Evolutionary conservation across 768 basidiomycete species (phyloP), one percentile per base, ranked within the genome.

Genomic region (Pholiota molesta): DNA sequence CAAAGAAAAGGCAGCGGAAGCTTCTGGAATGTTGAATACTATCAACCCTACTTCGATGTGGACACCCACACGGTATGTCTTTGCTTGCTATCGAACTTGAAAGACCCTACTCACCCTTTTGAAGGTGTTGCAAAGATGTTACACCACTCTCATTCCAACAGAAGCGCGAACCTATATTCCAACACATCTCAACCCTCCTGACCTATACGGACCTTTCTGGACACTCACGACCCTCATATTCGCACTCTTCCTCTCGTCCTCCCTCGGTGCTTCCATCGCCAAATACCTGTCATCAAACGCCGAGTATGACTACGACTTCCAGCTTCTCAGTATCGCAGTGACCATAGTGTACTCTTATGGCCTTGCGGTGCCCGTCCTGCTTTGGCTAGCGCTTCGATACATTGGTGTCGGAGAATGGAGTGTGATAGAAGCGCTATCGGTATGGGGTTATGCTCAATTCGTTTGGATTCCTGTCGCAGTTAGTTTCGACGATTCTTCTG

Each of bases 161-260:
- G 83, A 87, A 31, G 76, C 85, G 3, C 62, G 61, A 4, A 82
- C 84, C 45, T 93, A 86, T 70, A 80, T 86, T 55, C 79, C 86
- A 5, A 82, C 83, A 13, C 85, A 89, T 62, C 81, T 89, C 35
- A 83, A 80, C 57, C 90, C 90, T 45, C 81, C 88, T 44, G 91
- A 93, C 72, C 84, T 93, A 42, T 91, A 92, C 72, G 96, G 96
- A 0, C 95, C 97, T 1, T 98, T 99, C 79, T 99, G 97, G 97
- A 94, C 96, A 0, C 84, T 97, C 39, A 97, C 95, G 1, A 99
- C 97, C 0, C 86, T 99, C 64, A 90, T 97, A 47, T 94, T 99
- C 71, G 83, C 90, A 0, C 87, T 98, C 62, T 98, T 96, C 80
- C 86, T 97, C 61, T 96, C 92, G 26, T 97, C 97, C 1, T 95